Evolutionary conservation across 257 asterid species (phyloP), one percentile per base, ranked within the genome.

Genomic region (Buddleja alternifolia): DNA sequence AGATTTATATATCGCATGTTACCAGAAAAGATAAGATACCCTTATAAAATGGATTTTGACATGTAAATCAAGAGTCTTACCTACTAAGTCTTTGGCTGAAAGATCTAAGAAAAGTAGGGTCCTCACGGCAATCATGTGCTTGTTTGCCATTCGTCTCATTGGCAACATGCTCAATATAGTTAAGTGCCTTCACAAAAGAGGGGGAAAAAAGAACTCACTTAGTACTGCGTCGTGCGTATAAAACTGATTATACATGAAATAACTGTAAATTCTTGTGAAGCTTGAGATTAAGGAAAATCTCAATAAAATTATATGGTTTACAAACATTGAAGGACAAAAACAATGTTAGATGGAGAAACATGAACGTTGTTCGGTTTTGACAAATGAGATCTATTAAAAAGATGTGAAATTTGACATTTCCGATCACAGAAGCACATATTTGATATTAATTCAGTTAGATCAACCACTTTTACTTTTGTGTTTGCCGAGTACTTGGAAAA

Each of bases 81-180:
- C 82, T 77, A 20, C 72, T 45, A 55, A 80, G 63, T 60, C 25
- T 66, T 60, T 50, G 71, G 68, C 83, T 54, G 48, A 71, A 64
- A 12, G 69, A 69, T 71, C 85, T 66, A 48, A 66, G 55, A 11
- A 57, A 44, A 60, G 71, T 11, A 62, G 83, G 80, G 14, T 66
- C 64, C 45, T 60, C 71, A n/a, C 40, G 67, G 17, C 39, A 65
- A 60, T 17, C 12, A 52, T 23, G 48, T 61, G 16, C 25, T 12
- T 8, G 53, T 54, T 44, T 61, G 10, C 57, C 75, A 48, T 46
- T 72, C 52, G 6, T 52, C 77, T 69, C 82, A 47, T 67, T 62
- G 60, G 66, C 74, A 37, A 77, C 59, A 24, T 69, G 80, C 60
- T 75, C 78, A 50, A 83, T 52, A 59, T 80, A 66, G 63, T 59